Evolutionary conservation across 495 filamentous ascomycete genomes (phyloP), one percentile per base, ranked within the genome.

Genomic region (Talaromyces stipitatus): DNA sequence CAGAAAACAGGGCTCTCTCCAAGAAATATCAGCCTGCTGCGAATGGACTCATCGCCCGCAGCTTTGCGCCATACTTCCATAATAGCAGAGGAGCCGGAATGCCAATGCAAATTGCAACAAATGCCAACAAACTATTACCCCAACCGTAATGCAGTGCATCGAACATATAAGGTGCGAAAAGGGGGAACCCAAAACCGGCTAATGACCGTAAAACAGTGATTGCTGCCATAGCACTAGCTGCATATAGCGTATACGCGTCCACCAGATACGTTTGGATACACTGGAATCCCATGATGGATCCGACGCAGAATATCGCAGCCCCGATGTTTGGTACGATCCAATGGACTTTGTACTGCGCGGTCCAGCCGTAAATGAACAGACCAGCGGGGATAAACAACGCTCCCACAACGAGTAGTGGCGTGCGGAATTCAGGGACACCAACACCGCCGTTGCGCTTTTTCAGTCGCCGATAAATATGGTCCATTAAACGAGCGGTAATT

Each of bases 281-380:
- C 69, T 90, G 87, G 64, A 87, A 88, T 0, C 75, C 71, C 4
- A 86, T 74, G 55, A 89, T 87, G 8, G 72, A 78, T 4, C 86
- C 86, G 6, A 72, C 67, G 7, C 72, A 68, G 56, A 89, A 85
- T 14, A 90, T 62, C 0, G 68, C 65, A 3, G 80, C 79, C 2
- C 88, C 88, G 56, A 91, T 82, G 60, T 90, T 86, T 0, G 88
- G 88, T 28, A 77, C 77, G 48, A 91, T 86, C 86, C 86, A 92
- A 64, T 87, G 85, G 2, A 69, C 68, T 30, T 78, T 74, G 20
- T 66, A 72, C 66, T 90, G 75, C 0, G 83, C 85, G 0, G 80
- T 76, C 86, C 86, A 91, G 45, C 84, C 87, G 69, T 90, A 92
- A 59, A 83, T 77, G 58, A 91, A 81, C 4, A 92, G 66, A 0